Base-by-base conservation (phyloP, 192 early-diverging fungal species). In the Backusella macrospora region DNA sequence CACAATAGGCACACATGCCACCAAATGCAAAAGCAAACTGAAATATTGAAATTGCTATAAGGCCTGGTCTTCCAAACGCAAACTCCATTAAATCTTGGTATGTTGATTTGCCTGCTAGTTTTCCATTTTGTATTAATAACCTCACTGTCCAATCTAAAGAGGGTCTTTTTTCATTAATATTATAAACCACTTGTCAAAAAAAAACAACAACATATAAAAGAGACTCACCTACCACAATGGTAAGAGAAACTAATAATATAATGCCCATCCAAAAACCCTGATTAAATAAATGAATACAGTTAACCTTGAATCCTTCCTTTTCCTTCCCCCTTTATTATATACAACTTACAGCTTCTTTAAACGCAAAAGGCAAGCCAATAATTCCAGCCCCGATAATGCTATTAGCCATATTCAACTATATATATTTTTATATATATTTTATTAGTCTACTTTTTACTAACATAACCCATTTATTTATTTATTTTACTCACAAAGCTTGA, bases 21-120 rank as follows among this genome's bases (percentile, higher is more conserved):
- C 96, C 96, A 85, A 95, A 96, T 1, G 96, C 95, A 87, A 98
- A 96, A 7, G 92, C 85, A 71, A 96, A 96, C 78, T 96, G 95
- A 79, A 96, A 98, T 47, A 95, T 77, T 5, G 95, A 96, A 68
- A 94, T 95, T 5, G 86, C 82, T 49, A 91, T 80, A 40, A 93
- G 81, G 3, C 96, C 96, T 44, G 84, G 64, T 21, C 87, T 85
- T 59, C 96, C 96, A 76, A 93, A 97, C 62, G 94, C 93, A 73
- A 92, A 87, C 73, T 88, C 84, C 38, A 97, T 84, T 72, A 97
- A 67, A 12, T 92, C 95, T 75, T 96, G 93, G 80, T 97, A 97
- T 1, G 93, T 90, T 6, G 78, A 88, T 64, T 87, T 85, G 1
- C 95, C 92, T 3, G 93, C 87, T 69, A 96, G 80, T 73, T 96